Base-by-base conservation (phyloP, 169 alveolate genomes). In the Cryptosporidium xiaoi region DNA sequence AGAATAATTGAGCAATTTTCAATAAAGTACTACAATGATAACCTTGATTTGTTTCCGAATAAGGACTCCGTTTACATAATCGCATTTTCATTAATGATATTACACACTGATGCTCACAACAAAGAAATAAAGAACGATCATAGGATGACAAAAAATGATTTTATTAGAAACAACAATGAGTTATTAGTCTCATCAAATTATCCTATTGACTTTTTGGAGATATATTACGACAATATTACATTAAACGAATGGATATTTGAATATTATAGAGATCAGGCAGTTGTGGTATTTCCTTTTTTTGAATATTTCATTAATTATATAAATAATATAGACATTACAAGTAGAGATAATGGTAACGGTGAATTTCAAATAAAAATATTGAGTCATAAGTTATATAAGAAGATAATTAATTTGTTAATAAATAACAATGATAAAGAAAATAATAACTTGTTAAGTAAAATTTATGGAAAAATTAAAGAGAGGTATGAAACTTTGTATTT, bases 1-100 rank as follows among this genome's bases (percentile, higher is more conserved):
- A 92, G 98, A 82, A 93, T 97, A 64, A 92, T 96, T 93, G 97
- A 96, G 90, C 92, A 92, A 82, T 97, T 97, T 82, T 97, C 97
- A 3, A 95, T 95, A 55, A 94, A 95, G 91, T 96, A 92, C 65
- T 91, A 92, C 83, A 83, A 69, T 55, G 98, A 97, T 91, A 97
- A 96, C 83, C 95, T 95, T 24, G 95, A 91, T 27, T 82, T 84
- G 3, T 94, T 93, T 83, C 92, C 92, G 29, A 93, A 92, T 82
- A 97, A 97, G 2, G 97, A 96, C 89, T 92, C 96, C 55, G 94
- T 96, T 33, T 96, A 94, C 87, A 91, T 95, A 31, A 92, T 97
- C 46, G 92, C 98, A 12, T 97, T 94, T 93, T 93, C 97, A 13
- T 92, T 95, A 29, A 95, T 97, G 94, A 95, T 97, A 96, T 92